Conservation (phyloP, 2,329 filamentous ascomycete genomes). For the Colletotrichum destructivum region DNA sequence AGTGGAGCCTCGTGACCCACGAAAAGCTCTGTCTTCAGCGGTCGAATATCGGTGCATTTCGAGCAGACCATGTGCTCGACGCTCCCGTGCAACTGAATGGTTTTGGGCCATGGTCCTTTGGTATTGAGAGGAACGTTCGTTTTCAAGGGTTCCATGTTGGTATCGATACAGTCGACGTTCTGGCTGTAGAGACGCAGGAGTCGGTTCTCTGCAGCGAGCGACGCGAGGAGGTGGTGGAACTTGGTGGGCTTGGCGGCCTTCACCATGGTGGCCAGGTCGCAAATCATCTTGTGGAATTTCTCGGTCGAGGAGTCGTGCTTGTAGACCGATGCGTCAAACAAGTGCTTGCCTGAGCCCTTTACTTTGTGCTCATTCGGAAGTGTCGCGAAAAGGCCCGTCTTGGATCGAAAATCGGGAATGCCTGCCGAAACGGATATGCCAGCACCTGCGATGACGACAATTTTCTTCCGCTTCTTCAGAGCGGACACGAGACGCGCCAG, state of each 20-base stretch:
- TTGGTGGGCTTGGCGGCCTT: slow-evolving; percentile 84
- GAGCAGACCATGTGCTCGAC: slow-evolving; percentile 97
- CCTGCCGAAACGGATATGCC: slow-evolving; percentile 98
- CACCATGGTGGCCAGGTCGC: slow-evolving; percentile 85
- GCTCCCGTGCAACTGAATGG: slow-evolving; percentile 93
- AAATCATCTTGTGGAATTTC: slow-evolving; percentile 96
- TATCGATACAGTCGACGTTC: slow-evolving; percentile 97
- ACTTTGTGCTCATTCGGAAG: slow-evolving; percentile 90
- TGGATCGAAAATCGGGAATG: slow-evolving; percentile 96
- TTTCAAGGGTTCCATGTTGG: slow-evolving; percentile 81
- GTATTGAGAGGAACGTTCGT: slow-evolving; percentile 85
- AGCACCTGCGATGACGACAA: slow-evolving; percentile 95
- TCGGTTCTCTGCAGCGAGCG: slow-evolving; percentile 88
- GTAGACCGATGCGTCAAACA: slow-evolving; percentile 98
- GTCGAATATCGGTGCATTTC: slow-evolving; percentile 84
- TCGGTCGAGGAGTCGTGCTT: slow-evolving; percentile 90
- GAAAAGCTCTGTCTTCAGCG: slow-evolving; percentile 86
- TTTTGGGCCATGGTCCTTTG: slow-evolving; percentile 93
- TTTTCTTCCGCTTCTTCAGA: slow-evolving; percentile 92
- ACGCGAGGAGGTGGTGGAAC: slow-evolving; percentile 95
- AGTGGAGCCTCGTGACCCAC: slow-evolving; percentile 86
- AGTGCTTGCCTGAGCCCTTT: slow-evolving; percentile 92
- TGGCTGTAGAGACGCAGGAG: slow-evolving; percentile 94
- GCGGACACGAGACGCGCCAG: slow-evolving; percentile 81
- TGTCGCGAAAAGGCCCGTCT: slow-evolving; percentile 88